Conservation (phyloP, 768 basidiomycete genomes). For the Dioszegia aurantiaca region DNA sequence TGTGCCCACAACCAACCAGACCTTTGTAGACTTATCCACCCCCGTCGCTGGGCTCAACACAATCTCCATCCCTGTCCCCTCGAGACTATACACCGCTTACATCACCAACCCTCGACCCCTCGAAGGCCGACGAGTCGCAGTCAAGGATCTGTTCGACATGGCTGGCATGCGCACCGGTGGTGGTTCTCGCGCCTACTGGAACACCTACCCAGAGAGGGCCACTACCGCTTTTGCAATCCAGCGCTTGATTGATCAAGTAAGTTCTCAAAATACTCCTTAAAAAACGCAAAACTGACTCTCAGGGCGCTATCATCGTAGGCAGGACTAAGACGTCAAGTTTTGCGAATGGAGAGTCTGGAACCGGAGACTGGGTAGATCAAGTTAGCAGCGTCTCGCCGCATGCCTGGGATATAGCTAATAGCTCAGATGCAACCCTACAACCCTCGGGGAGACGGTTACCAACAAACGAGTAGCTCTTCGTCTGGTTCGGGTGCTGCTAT, state of each 20-base stretch:
- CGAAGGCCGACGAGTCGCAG: conserved; percentile 57
- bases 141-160: conserved; percentile 58
- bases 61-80: conserved; percentile 57
- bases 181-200: conserved; percentile 53
- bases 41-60: conserved; percentile 30
- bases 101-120: conserved; percentile 50
- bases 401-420: no score
- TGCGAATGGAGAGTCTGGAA: conserved; percentile 31
- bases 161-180: conserved; percentile 53
- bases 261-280: not conserved
- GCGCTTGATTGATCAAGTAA: conserved; percentile 55
- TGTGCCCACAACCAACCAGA: conserved; percentile 17
- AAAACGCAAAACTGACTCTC: not conserved
- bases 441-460: conserved; percentile 45
- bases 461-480: conserved; percentile 22
- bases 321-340: conserved; percentile 57
- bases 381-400: no score
- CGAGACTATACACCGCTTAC: conserved; percentile 54
- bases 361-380: conserved; percentile 38
- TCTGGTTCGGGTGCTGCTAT: conserved; percentile 35
- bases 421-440: conserved; percentile 34
- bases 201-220: conserved; percentile 53
- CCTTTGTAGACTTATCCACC: conserved; percentile 25
- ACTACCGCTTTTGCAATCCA: conserved; percentile 57
- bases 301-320: conserved; percentile 59